Percentiles rank a stretch among this genome's conserved stretches.
Evolutionary conservation across 768 basidiomycete species (phyloP).

Genomic region (Panus rudis): DNA sequence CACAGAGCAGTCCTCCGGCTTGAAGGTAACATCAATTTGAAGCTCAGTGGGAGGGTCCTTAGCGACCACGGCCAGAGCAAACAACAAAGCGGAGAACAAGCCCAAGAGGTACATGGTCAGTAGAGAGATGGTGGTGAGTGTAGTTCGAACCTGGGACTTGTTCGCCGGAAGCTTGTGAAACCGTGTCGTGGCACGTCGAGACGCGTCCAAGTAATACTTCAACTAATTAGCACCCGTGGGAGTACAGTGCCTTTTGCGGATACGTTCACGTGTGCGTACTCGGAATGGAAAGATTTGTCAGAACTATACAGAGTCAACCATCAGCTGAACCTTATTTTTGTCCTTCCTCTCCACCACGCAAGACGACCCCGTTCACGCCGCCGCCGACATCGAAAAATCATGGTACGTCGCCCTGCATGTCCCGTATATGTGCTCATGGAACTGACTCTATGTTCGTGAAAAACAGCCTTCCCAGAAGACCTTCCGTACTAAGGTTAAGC

Average conservation of each 20-base stretch:
- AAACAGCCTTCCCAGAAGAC: slow-evolving; percentile 99
- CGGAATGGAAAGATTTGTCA: slow-evolving; percentile 26
- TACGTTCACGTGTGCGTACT: neutral
- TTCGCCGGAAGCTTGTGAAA: neutral
- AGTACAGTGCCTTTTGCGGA: neutral
- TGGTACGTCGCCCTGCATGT: slow-evolving; percentile 15
- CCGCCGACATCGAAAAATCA: slow-evolving; percentile 17
- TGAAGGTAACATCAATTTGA: slow-evolving; percentile 51
- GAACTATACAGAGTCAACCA: slow-evolving; percentile 25
- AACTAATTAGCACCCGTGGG: neutral
- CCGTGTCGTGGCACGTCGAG: slow-evolving; percentile 14
- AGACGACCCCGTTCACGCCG: slow-evolving; percentile 20
- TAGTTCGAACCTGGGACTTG: neutral
- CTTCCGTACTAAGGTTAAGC: slow-evolving; percentile 93
- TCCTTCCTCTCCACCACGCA: slow-evolving; percentile 16
- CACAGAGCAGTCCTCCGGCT: slow-evolving; percentile 48
- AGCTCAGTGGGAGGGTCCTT: slow-evolving; percentile 48
- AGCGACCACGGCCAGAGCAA: slow-evolving; percentile 42
- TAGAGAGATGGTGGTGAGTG: neutral
- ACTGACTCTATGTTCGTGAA: slow-evolving; percentile 41
- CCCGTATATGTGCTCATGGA: slow-evolving; percentile 26
- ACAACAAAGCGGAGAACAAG: slow-evolving; percentile 38
- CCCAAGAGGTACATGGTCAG: slow-evolving; percentile 45
- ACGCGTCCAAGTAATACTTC: neutral
- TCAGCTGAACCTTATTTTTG: slow-evolving; percentile 23